Percentiles rank a stretch among this genome's conserved stretches.
Evolutionary conservation across 768 basidiomycete species (phyloP).

Genomic region (Imleria badia): DNA sequence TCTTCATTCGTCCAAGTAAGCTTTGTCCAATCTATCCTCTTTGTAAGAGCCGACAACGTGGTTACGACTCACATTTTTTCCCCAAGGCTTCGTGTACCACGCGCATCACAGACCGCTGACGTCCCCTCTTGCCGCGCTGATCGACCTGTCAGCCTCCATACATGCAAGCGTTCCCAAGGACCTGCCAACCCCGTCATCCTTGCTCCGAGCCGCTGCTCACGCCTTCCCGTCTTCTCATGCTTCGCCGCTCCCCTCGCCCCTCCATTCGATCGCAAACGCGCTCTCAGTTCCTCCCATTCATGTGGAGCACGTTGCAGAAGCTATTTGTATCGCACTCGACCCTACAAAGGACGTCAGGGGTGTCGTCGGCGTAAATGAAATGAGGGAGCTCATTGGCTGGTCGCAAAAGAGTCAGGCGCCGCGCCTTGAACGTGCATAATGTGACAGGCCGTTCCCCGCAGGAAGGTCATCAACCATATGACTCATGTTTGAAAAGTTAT

Average conservation of each 20-base stretch:
- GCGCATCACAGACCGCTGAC: constrained; percentile 90
- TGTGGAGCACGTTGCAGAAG: constrained; percentile 92
- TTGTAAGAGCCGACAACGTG: constrained; percentile 12
- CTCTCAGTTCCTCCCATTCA: constrained; percentile 89
- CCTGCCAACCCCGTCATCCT: constrained; percentile 62
- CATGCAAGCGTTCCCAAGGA: constrained; percentile 58
- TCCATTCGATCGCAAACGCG: constrained; percentile 73
- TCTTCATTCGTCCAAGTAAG: constrained; percentile 90
- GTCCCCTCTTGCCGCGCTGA: constrained; percentile 77
- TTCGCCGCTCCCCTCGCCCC: constrained; percentile 42
- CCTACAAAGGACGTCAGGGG: constrained; percentile 52
- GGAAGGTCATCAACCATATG: constrained; percentile 6
- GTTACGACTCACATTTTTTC: constrained; percentile 5
- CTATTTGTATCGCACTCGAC: constrained; percentile 66
- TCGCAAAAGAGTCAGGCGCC: constrained; percentile 31
- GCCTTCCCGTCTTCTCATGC: constrained; percentile 32
- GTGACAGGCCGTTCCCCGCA: constrained; percentile 6
- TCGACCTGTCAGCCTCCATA: constrained; percentile 76
- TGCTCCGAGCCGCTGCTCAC: constrained; percentile 55
- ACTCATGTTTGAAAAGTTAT: constrained; percentile 13
- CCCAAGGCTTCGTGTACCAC: constrained; percentile 90
- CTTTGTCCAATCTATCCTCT: constrained; percentile 17
- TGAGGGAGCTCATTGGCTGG: constrained; percentile 80
- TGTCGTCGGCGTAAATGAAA: constrained; percentile 65
- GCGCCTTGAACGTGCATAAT: constrained; percentile 17